These are phyloP conservation scores for Linaria vulgaris DNA, from an alignment of 257 asterid species.

Conservation along the genomic window DNA sequence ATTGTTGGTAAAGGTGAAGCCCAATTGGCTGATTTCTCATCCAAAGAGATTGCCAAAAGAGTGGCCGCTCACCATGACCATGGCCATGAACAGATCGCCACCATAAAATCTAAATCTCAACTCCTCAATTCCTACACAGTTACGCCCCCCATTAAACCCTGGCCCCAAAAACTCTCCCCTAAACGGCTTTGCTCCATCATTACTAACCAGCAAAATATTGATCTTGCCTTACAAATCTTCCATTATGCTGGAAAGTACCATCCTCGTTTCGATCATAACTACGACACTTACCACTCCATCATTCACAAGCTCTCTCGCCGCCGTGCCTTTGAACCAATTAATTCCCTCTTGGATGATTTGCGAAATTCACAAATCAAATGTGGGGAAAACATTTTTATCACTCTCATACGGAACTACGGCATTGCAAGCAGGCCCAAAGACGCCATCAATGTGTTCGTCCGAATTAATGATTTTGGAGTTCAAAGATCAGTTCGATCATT, in stretches of 20 bases:
- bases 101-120: constrained; percentile 54
- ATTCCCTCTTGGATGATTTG: constrained; percentile 52
- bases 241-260: constrained; percentile 72
- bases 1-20: constrained; percentile 66
- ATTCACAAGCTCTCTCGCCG: constrained; percentile 69
- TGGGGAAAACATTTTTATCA: constrained; percentile 64
- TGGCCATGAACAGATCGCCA: constrained; percentile 33
- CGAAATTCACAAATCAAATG: constrained; percentile 45
- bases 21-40: constrained; percentile 75
- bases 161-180: constrained; percentile 72
- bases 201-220: constrained; percentile 64
- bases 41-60: constrained; percentile 62
- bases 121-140: constrained; percentile 63
- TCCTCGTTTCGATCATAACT: constrained; percentile 58
- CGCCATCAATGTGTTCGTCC: constrained; percentile 60
- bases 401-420: constrained; percentile 71
- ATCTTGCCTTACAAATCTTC: constrained; percentile 77
- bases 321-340: constrained; percentile 61
- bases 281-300: constrained; percentile 69
- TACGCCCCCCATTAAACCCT: constrained; percentile 87
- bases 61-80: constrained; percentile 6
- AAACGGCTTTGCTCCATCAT: constrained; percentile 61
- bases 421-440: constrained; percentile 71
- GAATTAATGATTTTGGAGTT: constrained; percentile 59
- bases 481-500: constrained; percentile 69